Evolutionary conservation across 2,329 filamentous ascomycete genomes (phyloP).

Genomic region (Achaetomium macrosporum): DNA sequence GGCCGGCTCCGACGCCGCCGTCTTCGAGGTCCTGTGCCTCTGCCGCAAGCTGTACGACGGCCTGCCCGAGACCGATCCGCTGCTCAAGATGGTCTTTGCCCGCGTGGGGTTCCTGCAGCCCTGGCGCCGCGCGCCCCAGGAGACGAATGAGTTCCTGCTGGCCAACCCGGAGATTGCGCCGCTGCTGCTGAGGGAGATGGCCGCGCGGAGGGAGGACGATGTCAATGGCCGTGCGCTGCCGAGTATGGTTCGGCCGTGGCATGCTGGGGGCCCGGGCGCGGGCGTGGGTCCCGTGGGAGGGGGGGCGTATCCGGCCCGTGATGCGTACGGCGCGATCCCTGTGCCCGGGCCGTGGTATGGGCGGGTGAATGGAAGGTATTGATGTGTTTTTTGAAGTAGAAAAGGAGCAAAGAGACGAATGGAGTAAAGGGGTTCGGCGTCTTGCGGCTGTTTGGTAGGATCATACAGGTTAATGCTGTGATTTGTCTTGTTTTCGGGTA

Average conservation of each 20-base stretch:
- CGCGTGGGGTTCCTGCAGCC: conserved; percentile 44
- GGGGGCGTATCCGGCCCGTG: not conserved
- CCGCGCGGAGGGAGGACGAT: conserved; percentile 38
- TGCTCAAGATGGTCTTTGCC: conserved; percentile 45
- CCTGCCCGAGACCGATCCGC: conserved; percentile 37
- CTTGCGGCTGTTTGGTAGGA: no score
- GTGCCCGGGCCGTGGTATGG: not conserved
- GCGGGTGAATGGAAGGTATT: not conserved
- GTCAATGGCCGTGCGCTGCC: conserved; percentile 33
- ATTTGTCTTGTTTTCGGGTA: no score
- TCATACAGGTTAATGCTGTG: no score
- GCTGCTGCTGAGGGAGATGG: conserved; percentile 44
- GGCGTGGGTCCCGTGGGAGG: not conserved
- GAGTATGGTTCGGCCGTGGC: conserved; percentile 36
- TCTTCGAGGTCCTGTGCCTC: conserved; percentile 38
- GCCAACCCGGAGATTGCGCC: conserved; percentile 41
- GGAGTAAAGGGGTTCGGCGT: no score
- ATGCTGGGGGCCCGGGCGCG: not conserved
- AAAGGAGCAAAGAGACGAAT: no score
- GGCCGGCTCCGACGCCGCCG: conserved; percentile 38
- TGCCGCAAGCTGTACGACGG: conserved; percentile 39
- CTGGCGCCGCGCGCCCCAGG: conserved; percentile 37
- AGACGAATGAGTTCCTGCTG: conserved; percentile 38
- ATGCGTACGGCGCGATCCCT: no score
- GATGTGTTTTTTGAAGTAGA: not conserved